Evolutionary conservation across 2,329 filamentous ascomycete genomes (phyloP).

Genomic region (Penicillium sp.): DNA sequence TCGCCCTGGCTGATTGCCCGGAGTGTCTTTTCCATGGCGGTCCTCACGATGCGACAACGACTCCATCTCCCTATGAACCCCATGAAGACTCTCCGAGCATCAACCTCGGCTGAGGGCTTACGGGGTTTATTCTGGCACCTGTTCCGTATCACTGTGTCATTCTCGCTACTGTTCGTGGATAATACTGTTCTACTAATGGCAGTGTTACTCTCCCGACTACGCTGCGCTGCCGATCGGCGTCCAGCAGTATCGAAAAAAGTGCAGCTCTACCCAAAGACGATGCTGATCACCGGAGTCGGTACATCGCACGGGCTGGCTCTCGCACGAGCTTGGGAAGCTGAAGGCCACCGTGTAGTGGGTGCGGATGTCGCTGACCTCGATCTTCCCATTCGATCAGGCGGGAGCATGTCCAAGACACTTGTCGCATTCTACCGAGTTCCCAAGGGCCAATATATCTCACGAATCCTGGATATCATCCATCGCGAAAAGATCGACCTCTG

Average conservation of each 20-base stretch:
- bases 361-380: constrained; percentile 60
- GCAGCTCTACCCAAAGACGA: constrained; percentile 49
- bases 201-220: constrained; percentile 28
- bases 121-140: constrained; percentile 23
- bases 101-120: constrained; percentile 7
- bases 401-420: constrained; percentile 59
- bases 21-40: constrained; percentile 17
- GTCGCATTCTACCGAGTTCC: constrained; percentile 54
- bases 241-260: constrained; percentile 29
- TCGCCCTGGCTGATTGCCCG: not conserved
- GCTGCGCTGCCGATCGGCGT: constrained; percentile 19
- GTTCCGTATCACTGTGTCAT: constrained; percentile 26
- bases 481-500: constrained; percentile 66
- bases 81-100: constrained; percentile 13
- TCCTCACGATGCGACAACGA: constrained; percentile 16
- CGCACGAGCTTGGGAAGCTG: constrained; percentile 62
- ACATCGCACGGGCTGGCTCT: constrained; percentile 70
- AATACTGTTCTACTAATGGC: constrained; percentile 44
- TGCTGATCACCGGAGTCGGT: constrained; percentile 70
- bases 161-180: constrained; percentile 49
- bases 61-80: constrained; percentile 3
- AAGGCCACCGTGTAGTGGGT: constrained; percentile 68
- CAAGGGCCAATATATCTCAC: constrained; percentile 54
- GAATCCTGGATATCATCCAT: constrained; percentile 58
- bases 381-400: constrained; percentile 48